Conservation (phyloP, 805 yeast species). For the Spathaspora gorwiae region DNA sequence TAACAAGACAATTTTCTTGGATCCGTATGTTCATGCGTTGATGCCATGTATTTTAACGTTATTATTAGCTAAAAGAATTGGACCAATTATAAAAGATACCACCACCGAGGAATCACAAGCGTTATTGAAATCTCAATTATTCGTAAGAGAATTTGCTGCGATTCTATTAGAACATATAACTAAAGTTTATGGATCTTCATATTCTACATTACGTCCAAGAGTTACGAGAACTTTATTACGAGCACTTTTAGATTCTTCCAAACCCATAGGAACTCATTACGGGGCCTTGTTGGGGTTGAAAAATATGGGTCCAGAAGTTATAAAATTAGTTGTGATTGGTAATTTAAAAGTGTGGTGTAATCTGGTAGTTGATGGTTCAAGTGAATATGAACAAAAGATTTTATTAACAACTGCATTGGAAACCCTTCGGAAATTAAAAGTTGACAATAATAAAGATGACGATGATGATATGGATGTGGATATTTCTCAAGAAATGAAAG, state of each 20-base stretch:
- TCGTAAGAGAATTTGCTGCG: constrained; percentile 85
- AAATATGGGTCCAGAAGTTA: constrained; percentile 82
- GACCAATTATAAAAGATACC: constrained; percentile 42
- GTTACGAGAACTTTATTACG: constrained; percentile 88
- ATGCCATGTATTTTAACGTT: constrained; percentile 96
- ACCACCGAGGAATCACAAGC: constrained; percentile 26
- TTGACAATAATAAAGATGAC: constrained; percentile 11
- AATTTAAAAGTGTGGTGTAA: constrained; percentile 78
- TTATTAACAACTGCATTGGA: constrained; percentile 49
- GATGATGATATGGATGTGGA: constrained; percentile 31
- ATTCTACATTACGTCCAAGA: constrained; percentile 86
- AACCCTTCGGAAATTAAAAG: constrained; percentile 47
- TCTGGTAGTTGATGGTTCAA: constrained; percentile 46
- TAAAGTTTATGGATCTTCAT: constrained; percentile 73
- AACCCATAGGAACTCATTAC: constrained; percentile 84
- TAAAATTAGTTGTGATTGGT: constrained; percentile 77
- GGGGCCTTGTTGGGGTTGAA: constrained; percentile 86
- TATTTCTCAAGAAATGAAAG: constrained; percentile 25
- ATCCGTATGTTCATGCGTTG: constrained; percentile 92
- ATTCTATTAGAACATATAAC: constrained; percentile 76
- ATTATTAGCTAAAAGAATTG: constrained; percentile 84
- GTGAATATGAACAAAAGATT: constrained; percentile 41
- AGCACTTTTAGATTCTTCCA: constrained; percentile 80
- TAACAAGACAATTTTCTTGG: constrained; percentile 81
- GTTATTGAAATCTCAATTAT: constrained; percentile 37